phyloP scores from a whole-genome alignment of 2,329 filamentous ascomycete species.

The Colletotrichum liaoningense region DNA sequence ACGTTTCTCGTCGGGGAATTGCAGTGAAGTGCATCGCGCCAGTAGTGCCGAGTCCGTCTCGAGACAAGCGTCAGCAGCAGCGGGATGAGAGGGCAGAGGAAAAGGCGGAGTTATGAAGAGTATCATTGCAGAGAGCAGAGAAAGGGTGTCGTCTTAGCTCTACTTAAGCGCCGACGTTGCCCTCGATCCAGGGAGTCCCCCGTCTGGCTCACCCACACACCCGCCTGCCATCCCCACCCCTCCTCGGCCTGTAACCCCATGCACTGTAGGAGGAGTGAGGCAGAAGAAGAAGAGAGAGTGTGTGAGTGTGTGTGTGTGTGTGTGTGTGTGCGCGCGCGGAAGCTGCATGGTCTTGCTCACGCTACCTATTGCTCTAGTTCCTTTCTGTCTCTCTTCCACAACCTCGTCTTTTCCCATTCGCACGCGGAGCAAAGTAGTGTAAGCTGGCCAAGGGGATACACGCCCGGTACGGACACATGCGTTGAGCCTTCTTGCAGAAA shows the following conservation, averaged over 20 bases:
- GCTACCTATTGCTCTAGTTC: neutral
- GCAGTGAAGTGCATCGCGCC: conserved; percentile 31
- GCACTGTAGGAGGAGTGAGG: neutral
- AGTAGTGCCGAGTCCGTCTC: conserved; percentile 18
- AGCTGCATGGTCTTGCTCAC: conserved; percentile 19
- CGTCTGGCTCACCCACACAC: conserved; percentile 27
- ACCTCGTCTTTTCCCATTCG: neutral
- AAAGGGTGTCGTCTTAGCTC: conserved; percentile 32
- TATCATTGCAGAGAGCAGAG: conserved; percentile 3
- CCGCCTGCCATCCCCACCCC: neutral
- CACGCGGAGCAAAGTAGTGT: conserved; percentile 1
- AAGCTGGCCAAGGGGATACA: conserved; percentile 19
- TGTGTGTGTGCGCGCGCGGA: neutral
- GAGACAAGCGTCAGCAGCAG: neutral
- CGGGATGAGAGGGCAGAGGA: neutral
- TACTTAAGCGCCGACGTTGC: conserved; percentile 33
- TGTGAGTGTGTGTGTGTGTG: conserved; percentile 10
- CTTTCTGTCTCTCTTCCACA: conserved; percentile 2
- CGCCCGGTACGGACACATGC: conserved; percentile 18
- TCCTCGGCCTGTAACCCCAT: conserved; percentile 25
- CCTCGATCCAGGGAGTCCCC: conserved; percentile 29
- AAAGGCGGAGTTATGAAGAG: conserved; percentile 12
- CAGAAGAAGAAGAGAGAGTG: neutral
- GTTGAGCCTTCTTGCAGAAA: conserved; percentile 24
- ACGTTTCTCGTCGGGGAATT: conserved; percentile 25